Base-by-base conservation (phyloP, 768 basidiomycete species). In the Melanogaster broomeanus region DNA sequence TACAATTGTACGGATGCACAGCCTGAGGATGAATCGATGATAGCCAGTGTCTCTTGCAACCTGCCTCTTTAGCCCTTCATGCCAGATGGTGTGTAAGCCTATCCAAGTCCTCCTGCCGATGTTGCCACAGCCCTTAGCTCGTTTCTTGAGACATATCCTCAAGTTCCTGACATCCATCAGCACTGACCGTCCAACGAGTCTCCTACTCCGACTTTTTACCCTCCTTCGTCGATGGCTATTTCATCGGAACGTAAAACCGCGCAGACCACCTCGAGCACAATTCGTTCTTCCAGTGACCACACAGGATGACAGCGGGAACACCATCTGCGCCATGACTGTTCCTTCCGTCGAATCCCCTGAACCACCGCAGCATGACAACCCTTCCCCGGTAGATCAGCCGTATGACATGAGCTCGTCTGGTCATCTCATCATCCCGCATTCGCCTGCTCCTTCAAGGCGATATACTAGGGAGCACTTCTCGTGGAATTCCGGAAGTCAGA, bases 401-500 rank as follows among this genome's bases (percentile, higher is more conserved):
- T 62, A 57, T n/a, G 24, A 15, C 12, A 40, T 52, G 33, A 60
- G 61, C 10, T 45, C 44, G 7, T 64, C 62, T 30, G 62, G 56
- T 16, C 28, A 21, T 33, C 63, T 64, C 22, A 56, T 66, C 15
- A 3, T 35, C 3, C 62, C 62, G 8, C 42, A 39, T 37, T 42
- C 62, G 16, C 65, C 50, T 5, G 10, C 40, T 31, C 53, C 48
- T 7, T 42, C 50, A 45, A 59, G 55, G 27, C 55, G 40, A 21
- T 41, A 43, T 42, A 56, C 62, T 2, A 55, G 39, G 39, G 52
- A 47, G 13, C 3, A 24, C 39, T 30, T 51, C 2, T 12, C 57
- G 7, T 53, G 47, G 53, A 46, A 55, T 16, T 9, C 34, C 16
- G 42, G 52, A 19, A 57, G 55, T 22, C 59, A 45, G 35, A 37